Evolutionary conservation across 768 basidiomycete genomes (phyloP).

Genomic region (Boletus tylopilopsis): DNA sequence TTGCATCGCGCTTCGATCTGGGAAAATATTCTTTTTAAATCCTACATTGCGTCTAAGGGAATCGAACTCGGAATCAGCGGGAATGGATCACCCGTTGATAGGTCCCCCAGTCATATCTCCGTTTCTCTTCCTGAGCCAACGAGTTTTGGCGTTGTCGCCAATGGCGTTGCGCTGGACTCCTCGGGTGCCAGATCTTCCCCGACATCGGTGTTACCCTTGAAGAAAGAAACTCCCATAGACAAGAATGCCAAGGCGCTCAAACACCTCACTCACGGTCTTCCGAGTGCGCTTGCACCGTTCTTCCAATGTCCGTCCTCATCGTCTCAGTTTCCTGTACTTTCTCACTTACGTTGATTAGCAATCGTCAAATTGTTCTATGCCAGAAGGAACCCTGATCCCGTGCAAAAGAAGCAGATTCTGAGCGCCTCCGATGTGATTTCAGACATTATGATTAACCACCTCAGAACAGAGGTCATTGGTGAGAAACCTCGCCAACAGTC

Average conservation of each 20-base stretch:
- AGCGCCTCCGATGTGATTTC: constrained; percentile 70
- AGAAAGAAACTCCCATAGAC: constrained; percentile 46
- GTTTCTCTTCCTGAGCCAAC: constrained; percentile 40
- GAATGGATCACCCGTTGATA: constrained; percentile 43
- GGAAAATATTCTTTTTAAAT: constrained; percentile 81
- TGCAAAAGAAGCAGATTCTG: constrained; percentile 74
- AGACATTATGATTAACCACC: constrained; percentile 65
- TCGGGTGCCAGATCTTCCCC: constrained; percentile 21
- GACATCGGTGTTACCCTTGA: constrained; percentile 28
- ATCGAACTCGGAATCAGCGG: constrained; percentile 47
- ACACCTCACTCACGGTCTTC: constrained; percentile 76
- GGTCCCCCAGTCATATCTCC: constrained; percentile 43
- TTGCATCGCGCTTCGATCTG: constrained; percentile 81
- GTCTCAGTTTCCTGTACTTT: neutral
- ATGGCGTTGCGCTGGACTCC: constrained; percentile 27
- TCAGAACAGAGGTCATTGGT: constrained; percentile 55
- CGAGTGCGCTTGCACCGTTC: constrained; percentile 72
- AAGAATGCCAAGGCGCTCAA: constrained; percentile 74
- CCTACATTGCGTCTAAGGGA: constrained; percentile 50
- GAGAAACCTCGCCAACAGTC: constrained; percentile 25
- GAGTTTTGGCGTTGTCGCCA: constrained; percentile 28
- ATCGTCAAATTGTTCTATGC: constrained; percentile 85
- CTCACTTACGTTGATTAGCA: constrained; percentile 42
- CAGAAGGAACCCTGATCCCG: constrained; percentile 67
- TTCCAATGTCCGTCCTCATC: constrained; percentile 64